Conservation (phyloP, 1,284 basidiomycete species). For the Spongiforma sp. region DNA sequence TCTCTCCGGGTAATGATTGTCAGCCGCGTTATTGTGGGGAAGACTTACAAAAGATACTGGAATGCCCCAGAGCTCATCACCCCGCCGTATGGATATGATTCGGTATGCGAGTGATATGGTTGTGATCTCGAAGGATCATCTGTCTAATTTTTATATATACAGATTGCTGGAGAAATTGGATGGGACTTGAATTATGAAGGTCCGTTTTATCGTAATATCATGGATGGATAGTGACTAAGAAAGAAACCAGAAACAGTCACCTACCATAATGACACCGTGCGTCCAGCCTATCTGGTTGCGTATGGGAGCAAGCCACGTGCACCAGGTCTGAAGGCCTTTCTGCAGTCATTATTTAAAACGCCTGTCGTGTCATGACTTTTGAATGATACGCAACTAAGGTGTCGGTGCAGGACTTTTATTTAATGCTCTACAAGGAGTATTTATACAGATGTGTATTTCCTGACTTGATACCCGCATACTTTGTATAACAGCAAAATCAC, state of each 20-base stretch:
- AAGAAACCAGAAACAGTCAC: conserved; percentile 65
- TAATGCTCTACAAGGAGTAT: conserved; percentile 9
- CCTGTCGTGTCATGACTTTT: conserved; percentile 37
- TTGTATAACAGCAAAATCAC: conserved; percentile 17
- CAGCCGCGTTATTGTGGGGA: conserved; percentile 65
- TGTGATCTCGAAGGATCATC: not conserved
- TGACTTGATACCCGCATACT: conserved; percentile 23
- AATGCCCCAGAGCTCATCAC: conserved; percentile 52
- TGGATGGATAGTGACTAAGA: conserved; percentile 1
- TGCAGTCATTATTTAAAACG: conserved; percentile 41
- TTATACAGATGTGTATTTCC: conserved; percentile 15
- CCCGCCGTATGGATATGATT: conserved; percentile 60
- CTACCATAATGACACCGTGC: conserved; percentile 61
- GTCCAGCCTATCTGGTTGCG: conserved; percentile 60
- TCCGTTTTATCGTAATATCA: conserved; percentile 23
- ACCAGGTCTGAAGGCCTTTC: conserved; percentile 34
- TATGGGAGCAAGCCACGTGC: conserved; percentile 46
- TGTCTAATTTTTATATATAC: conserved; percentile 4
- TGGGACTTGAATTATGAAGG: conserved; percentile 59
- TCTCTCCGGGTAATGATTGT: conserved; percentile 53
- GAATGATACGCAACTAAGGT: not conserved
- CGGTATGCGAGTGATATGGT: conserved; percentile 45
- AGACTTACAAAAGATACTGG: conserved; percentile 48
- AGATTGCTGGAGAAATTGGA: conserved; percentile 54
- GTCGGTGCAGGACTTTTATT: not conserved